These are phyloP conservation scores for Pestalotiopsis sp. DNA, from an alignment of 2,329 filamentous ascomycete genomes.

Conservation along the genomic window DNA sequence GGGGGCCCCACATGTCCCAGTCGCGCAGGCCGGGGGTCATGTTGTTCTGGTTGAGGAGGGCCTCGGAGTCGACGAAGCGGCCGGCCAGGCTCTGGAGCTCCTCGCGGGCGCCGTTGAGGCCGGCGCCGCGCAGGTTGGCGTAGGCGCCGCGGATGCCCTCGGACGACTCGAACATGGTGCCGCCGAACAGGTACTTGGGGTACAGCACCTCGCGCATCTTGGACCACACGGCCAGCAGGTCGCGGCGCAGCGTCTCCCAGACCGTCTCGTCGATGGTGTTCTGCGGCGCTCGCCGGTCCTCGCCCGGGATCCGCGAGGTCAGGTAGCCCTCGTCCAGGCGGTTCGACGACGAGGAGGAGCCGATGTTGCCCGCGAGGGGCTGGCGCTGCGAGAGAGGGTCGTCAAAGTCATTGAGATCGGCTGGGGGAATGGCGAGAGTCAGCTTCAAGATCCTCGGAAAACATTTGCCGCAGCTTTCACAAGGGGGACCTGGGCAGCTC, in stretches of 20 bases:
- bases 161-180: slow-evolving; percentile 63
- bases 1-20: slow-evolving; percentile 97
- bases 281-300: slow-evolving; percentile 85
- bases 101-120: slow-evolving; percentile 61
- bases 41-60: slow-evolving; percentile 60
- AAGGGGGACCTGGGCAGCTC: slow-evolving; percentile 26
- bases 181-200: slow-evolving; percentile 86
- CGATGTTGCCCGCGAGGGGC: slow-evolving; percentile 84
- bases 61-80: slow-evolving; percentile 66
- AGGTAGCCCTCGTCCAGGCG: slow-evolving; percentile 78
- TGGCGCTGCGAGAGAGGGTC: slow-evolving; percentile 76
- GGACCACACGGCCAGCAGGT: slow-evolving; percentile 91
- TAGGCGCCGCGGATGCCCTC: slow-evolving; percentile 62
- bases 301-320: slow-evolving; percentile 86
- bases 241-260: slow-evolving; percentile 94
- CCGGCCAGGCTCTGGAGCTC: slow-evolving; percentile 65
- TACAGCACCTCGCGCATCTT: slow-evolving; percentile 98
- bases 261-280: slow-evolving; percentile 98
- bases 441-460: background rate
- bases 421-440: slow-evolving; percentile 41
- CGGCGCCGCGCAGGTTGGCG: slow-evolving; percentile 61
- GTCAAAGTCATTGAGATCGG: slow-evolving; percentile 90
- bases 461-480: background rate
- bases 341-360: slow-evolving; percentile 58
- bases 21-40: slow-evolving; percentile 92